Evolutionary conservation across 2,329 filamentous ascomycete genomes (phyloP), one percentile per base, ranked within the genome.

Genomic region (Scedosporium aurantiacum): DNA sequence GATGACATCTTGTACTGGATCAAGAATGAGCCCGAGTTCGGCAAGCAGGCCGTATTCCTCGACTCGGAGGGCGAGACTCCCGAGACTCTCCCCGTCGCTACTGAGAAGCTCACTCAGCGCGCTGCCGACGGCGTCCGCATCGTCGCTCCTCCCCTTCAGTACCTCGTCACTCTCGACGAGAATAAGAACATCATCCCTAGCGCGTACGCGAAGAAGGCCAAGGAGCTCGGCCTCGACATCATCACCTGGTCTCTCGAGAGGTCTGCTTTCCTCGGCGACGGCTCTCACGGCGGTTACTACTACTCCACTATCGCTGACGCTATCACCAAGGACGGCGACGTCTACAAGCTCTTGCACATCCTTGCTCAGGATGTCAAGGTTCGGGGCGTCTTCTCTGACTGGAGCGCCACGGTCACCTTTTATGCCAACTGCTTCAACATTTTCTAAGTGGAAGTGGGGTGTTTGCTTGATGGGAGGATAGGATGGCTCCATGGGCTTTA

Each of bases 241-340:
- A 79, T 89, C 50, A 80, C 85, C 0, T 90, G 87, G 87, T 83
- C 80, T 6, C 78, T 89, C 55, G 87, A 90, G 72, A 79, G 87
- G 32, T 85, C 82, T 0, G 83, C 83, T 0, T 84, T 83, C 62
- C 70, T 88, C 60, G 76, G 76, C 21, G 76, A 81, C 25, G 79
- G 78, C 2, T 73, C 71, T 12, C 71, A 74, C 1, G 75, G 73
- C 0, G 77, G 78, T 10, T 83, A 82, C 63, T 86, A 86, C 71
- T 87, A 82, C 66, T 75, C 73, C 60, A 77, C 78, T 4, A 76
- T 87, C 21, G 74, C 77, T 5, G 78, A 83, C 57, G 72, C 78
- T 1, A 79, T 84, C 56, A 77, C 78, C 60, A 81, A 80, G 41
- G 86, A 90, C 65, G 86, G 87, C 1, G 85, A 89, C 64, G 79